Conservation (phyloP, 2,329 filamentous ascomycete species). For the Cladosporium sp. region DNA sequence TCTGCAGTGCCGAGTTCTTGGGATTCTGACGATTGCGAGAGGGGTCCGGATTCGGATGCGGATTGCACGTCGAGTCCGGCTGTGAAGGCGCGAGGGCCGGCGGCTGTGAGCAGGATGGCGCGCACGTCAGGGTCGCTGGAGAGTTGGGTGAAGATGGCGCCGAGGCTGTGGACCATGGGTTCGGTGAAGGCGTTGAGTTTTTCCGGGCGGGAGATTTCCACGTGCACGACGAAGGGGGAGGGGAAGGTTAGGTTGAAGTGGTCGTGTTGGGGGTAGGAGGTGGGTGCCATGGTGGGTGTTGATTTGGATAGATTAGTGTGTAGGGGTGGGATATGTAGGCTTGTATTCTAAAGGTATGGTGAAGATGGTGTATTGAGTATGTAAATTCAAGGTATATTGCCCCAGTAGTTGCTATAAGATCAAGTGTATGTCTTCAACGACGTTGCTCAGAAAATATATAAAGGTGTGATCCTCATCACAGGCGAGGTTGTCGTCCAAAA, state of each 20-base stretch:
- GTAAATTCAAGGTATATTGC: too few species aligned
- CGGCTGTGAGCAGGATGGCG: conserved; percentile 72
- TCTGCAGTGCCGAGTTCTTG: background rate
- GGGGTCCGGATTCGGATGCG: conserved; percentile 15
- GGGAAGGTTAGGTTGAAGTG: conserved; percentile 74
- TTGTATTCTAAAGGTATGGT: background rate
- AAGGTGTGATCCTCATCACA: background rate
- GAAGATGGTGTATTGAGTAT: background rate
- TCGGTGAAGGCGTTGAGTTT: conserved; percentile 88
- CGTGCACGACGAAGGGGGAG: conserved; percentile 71
- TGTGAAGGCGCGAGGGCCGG: conserved; percentile 80
- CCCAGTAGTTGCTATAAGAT: too few species aligned
- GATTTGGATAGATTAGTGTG: background rate
- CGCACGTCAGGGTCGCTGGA: conserved; percentile 70
- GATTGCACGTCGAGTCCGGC: conserved; percentile 71
- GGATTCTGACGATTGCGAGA: background rate
- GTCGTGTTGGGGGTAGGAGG: conserved; percentile 45
- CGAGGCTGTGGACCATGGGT: conserved; percentile 81
- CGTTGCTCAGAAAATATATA: too few species aligned
- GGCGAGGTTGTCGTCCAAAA: background rate
- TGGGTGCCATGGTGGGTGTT: conserved; percentile 4
- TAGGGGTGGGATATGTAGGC: background rate
- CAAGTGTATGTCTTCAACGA: too few species aligned
- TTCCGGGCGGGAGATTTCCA: conserved; percentile 81
- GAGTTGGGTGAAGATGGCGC: conserved; percentile 65